Evolutionary conservation across 2,329 filamentous ascomycete species (phyloP).

Genomic region (Capronia americana): DNA sequence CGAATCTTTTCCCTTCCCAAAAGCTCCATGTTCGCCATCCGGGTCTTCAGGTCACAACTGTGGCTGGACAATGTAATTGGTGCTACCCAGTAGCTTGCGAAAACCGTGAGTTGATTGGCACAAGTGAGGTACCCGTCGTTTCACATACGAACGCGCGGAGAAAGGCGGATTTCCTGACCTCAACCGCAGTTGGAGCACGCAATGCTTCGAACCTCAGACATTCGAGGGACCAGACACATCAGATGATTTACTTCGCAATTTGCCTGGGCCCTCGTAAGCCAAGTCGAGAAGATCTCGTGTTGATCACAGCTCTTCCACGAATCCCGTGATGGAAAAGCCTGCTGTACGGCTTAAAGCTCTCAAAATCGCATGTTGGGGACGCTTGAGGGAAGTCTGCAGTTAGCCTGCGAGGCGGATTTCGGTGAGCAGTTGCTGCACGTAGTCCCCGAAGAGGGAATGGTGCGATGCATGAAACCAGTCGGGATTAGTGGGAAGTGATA

Average conservation of each 20-base stretch:
- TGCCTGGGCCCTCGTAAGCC: not conserved
- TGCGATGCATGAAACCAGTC: not conserved
- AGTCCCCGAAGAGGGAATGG: not conserved
- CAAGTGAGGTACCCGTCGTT: not conserved
- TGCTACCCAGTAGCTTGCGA: not conserved
- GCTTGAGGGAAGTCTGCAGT: not conserved
- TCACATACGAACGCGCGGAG: not conserved
- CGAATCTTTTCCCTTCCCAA: not conserved
- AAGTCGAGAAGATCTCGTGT: not conserved
- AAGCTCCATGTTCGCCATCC: not conserved
- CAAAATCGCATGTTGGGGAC: not conserved
- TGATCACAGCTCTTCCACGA: not conserved
- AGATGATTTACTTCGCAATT: not conserved
- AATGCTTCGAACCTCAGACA: not conserved
- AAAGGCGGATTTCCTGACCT: not conserved
- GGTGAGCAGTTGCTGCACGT: not conserved
- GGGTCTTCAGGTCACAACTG: not conserved
- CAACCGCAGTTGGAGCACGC: not conserved
- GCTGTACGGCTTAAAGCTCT: not conserved
- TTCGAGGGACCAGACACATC: not conserved
- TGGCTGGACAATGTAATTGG: not conserved
- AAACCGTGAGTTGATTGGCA: not conserved
- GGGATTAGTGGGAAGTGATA: not conserved
- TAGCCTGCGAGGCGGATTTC: not conserved
- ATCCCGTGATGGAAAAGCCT: not conserved